Evolutionary conservation across 129 eudicot species (phyloP).

Genomic region (Artemisia argyi): DNA sequence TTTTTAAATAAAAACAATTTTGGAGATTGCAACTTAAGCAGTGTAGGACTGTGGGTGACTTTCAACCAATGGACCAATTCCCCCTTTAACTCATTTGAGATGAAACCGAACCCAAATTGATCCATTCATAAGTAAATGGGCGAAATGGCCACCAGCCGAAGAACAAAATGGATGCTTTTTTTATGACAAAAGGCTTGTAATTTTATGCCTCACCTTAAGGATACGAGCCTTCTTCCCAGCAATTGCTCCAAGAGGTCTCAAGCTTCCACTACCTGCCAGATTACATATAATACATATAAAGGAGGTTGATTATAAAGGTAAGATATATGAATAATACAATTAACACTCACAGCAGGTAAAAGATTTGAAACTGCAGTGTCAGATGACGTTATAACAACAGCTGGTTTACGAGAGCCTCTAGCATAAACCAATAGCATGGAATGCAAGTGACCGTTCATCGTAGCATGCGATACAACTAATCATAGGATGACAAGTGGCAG

Average conservation of each 20-base stretch:
- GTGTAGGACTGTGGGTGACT: too few relatives aligned
- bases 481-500: constrained; percentile 86
- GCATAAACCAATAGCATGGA: constrained; percentile 95
- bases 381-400: constrained; percentile 88
- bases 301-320: background rate
- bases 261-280: constrained; percentile 91
- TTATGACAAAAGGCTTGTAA: background rate
- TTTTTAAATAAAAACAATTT: too few relatives aligned
- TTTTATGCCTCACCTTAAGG: constrained; percentile 61
- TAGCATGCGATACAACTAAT: constrained; percentile 73
- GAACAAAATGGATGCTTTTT: background rate
- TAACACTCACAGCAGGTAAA: constrained; percentile 84
- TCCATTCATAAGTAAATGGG: too few relatives aligned
- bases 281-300: background rate
- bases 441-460: constrained; percentile 95
- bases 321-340: background rate
- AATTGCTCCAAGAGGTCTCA: constrained; percentile 80
- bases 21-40: too few relatives aligned
- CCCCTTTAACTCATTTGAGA: too few relatives aligned
- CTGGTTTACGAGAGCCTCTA: constrained; percentile 79
- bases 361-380: constrained; percentile 99
- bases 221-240: constrained; percentile 99
- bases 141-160: too few relatives aligned
- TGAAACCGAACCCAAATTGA: too few relatives aligned
- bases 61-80: too few relatives aligned